Conservation (phyloP, 768 basidiomycete species). For the Suillus spraguei region DNA sequence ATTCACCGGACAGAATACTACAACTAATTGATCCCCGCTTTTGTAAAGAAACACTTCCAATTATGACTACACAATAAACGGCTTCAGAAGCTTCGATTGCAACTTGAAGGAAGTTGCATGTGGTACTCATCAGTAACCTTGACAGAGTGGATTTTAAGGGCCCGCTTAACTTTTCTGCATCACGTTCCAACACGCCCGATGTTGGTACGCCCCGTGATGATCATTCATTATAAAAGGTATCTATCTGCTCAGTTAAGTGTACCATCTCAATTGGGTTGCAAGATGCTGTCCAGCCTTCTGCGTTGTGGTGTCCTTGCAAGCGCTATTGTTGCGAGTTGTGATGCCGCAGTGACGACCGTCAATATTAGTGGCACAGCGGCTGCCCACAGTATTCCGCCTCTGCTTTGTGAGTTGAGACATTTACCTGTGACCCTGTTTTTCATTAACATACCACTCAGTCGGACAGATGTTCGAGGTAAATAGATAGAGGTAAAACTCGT, state of each 20-base stretch:
- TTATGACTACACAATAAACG: too few species aligned
- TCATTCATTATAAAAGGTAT: constrained; percentile 5
- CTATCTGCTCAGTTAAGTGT: not conserved
- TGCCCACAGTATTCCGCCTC: constrained; percentile 54
- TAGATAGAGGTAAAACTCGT: not conserved
- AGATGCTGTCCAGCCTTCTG: constrained; percentile 19
- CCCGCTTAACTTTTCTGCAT: not conserved
- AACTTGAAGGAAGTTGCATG: too few species aligned
- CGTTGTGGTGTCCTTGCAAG: constrained; percentile 6
- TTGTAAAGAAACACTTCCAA: too few species aligned
- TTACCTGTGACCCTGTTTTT: not conserved
- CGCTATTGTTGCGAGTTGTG: constrained; percentile 10
- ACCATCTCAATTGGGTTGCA: not conserved
- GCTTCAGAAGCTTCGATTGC: too few species aligned
- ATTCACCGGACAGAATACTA: too few species aligned
- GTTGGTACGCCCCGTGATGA: not conserved
- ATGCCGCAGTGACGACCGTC: constrained; percentile 33
- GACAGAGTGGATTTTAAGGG: too few species aligned
- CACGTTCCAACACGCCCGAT: not conserved
- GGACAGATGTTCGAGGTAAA: constrained; percentile 64
- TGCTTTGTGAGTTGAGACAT: constrained; percentile 46
- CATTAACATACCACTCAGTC: constrained; percentile 32
- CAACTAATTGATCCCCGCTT: too few species aligned
- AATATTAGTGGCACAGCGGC: constrained; percentile 46
- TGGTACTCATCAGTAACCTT: too few species aligned